Evolutionary conservation across 2,329 filamentous ascomycete species (phyloP).

Genomic region (Beauveria rudraprayagi): DNA sequence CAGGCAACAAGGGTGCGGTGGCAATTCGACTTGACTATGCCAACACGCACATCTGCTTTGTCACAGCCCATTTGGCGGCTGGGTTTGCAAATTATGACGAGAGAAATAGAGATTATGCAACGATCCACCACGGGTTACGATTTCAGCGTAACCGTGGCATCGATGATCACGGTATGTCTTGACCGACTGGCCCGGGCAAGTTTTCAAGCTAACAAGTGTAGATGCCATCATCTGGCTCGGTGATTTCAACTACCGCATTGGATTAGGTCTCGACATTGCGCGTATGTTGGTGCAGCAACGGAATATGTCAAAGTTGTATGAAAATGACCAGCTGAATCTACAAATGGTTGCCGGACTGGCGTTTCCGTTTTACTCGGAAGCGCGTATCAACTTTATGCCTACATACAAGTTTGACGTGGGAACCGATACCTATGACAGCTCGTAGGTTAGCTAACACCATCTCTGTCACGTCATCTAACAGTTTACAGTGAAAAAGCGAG

Average conservation of each 20-base stretch:
- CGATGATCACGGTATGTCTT: slow-evolving; percentile 66
- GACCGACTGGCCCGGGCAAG: neutral
- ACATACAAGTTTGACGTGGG: slow-evolving; percentile 96
- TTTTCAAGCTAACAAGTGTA: slow-evolving; percentile 22
- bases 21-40: slow-evolving; percentile 93
- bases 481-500: slow-evolving; percentile 68
- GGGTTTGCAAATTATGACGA: slow-evolving; percentile 97
- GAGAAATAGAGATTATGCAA: slow-evolving; percentile 84
- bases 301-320: slow-evolving; percentile 73
- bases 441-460: slow-evolving; percentile 43
- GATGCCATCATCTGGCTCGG: slow-evolving; percentile 86
- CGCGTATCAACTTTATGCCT: slow-evolving; percentile 76
- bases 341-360: slow-evolving; percentile 91
- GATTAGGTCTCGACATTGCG: slow-evolving; percentile 69
- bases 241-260: slow-evolving; percentile 97
- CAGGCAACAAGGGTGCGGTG: slow-evolving; percentile 95
- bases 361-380: slow-evolving; percentile 89
- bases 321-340: slow-evolving; percentile 91
- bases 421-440: slow-evolving; percentile 83
- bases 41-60: slow-evolving; percentile 86
- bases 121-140: slow-evolving; percentile 75
- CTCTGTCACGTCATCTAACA: neutral
- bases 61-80: slow-evolving; percentile 92
- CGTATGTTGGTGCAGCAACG: slow-evolving; percentile 63
- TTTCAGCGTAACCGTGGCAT: slow-evolving; percentile 90